Evolutionary conservation across 164 flowering plant genomes (phyloP).

Genomic region (Sextonia rubra): DNA sequence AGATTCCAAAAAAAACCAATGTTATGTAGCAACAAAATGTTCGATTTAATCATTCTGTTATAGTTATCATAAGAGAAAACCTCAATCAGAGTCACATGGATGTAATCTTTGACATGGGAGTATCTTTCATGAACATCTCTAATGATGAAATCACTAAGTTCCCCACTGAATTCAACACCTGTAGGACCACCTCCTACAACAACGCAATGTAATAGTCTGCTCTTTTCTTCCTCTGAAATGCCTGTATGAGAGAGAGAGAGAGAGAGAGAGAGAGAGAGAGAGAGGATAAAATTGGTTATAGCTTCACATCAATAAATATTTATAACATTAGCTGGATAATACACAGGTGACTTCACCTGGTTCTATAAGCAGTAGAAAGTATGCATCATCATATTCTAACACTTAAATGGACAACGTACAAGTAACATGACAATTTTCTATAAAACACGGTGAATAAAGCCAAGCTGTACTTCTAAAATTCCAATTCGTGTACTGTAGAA

Average conservation of each 20-base stretch:
- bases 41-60: conserved; percentile 1
- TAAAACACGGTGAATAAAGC: too few relatives aligned
- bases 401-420: too few relatives aligned
- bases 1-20: conserved; percentile 4
- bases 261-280: too few relatives aligned
- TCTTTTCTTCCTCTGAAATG: conserved; percentile 74
- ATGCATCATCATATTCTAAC: too few relatives aligned
- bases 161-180: conserved; percentile 99
- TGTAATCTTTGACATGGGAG: conserved; percentile 85
- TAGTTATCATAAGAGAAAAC: conserved; percentile 30
- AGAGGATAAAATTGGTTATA: too few relatives aligned
- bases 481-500: too few relatives aligned
- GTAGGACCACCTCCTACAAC: conserved; percentile 99
- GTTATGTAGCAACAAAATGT: conserved; percentile 2
- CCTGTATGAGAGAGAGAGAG: conserved; percentile 36
- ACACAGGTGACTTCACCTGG: too few relatives aligned
- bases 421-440: too few relatives aligned
- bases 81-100: conserved; percentile 92
- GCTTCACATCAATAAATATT: too few relatives aligned
- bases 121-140: conserved; percentile 88
- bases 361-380: too few relatives aligned
- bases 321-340: too few relatives aligned
- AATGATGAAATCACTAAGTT: conserved; percentile 92
- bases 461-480: too few relatives aligned
- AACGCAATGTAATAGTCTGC: conserved; percentile 83